Evolutionary conservation across 192 early-diverging fungal genomes (phyloP).

Genomic region (Coemansia reversa): DNA sequence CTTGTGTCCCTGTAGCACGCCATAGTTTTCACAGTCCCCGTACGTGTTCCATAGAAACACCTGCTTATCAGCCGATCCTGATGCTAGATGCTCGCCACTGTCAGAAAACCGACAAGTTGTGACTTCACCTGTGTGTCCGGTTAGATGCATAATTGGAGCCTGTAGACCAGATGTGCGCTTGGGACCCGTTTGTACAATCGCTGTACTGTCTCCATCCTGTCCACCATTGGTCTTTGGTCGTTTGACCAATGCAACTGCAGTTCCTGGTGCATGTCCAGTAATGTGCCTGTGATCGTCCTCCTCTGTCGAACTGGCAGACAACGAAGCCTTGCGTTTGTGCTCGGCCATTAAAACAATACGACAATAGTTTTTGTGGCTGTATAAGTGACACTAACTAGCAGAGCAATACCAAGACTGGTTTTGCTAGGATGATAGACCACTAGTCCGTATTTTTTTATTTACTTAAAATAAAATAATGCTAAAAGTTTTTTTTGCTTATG

Average conservation of each 20-base stretch:
- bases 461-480: neutral
- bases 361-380: neutral
- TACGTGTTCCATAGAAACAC: constrained; percentile 93
- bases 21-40: constrained; percentile 88
- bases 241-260: constrained; percentile 45
- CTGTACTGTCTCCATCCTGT: constrained; percentile 8
- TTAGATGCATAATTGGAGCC: constrained; percentile 84
- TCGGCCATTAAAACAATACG: constrained; percentile 30
- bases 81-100: constrained; percentile 79
- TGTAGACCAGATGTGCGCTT: constrained; percentile 72
- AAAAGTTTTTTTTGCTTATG: neutral
- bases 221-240: constrained; percentile 29
- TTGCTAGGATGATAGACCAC: neutral
- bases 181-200: constrained; percentile 29
- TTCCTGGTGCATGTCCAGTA: constrained; percentile 12
- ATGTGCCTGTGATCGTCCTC: neutral
- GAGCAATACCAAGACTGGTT: neutral
- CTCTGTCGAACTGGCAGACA: constrained; percentile 7
- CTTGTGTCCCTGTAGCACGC: constrained; percentile 81
- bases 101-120: constrained; percentile 84
- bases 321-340: constrained; percentile 38
- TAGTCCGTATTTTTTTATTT: neutral
- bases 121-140: constrained; percentile 80
- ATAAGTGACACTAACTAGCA: neutral
- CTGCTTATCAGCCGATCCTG: constrained; percentile 75